Base-by-base conservation (phyloP, 2,329 filamentous ascomycete genomes). In the Camptophora hylomeconis region DNA sequence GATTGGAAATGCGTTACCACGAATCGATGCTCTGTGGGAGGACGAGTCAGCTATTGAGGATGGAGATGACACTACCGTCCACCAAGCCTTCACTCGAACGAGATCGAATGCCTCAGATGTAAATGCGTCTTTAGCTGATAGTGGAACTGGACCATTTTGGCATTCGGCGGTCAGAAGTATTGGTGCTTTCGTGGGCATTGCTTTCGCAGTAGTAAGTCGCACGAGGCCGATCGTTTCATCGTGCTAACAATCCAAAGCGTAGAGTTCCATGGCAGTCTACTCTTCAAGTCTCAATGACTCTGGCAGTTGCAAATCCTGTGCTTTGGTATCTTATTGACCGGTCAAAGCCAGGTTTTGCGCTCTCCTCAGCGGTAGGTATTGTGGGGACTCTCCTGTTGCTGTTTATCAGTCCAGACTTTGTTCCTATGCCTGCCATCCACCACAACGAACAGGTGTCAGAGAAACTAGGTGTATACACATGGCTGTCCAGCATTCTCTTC, bases 301-400 rank as follows among this genome's bases (percentile, higher is more conserved):
- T 98, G 26, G 81, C 84, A 13, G 72, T 95, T 35, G 82, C 80
- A 12, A 95, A 95, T 50, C 87, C 89, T 1, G 79, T 89, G 7
- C 62, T 98, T 11, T 98, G 89, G 89, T 98, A 92, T 56, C 65
- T 95, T 14, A 80, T 98, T 48, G 89, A 98, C 56, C 80, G 87
- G 28, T 89, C 83, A 25, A 75, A 74, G 42, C 70, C 84, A 0
- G 89, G 89, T 4, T 79, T 95, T 42, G 59, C 89, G 18, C 68
- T 94, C 31, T 84, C 82, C 1, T 65, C 75, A 9, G 59, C 71
- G 2, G 75, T 93, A 7, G 80, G 82, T 2, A 50, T 87, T 15
- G 58, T 69, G 1, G 83, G 87, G 5, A 86, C 86, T 7, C 67
- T 70, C 9, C 53, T 83, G 10, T 60, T 93, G 11, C 67, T 93